Conservation (phyloP, 169 alveolate species). For the Cryptosporidium sp. region DNA sequence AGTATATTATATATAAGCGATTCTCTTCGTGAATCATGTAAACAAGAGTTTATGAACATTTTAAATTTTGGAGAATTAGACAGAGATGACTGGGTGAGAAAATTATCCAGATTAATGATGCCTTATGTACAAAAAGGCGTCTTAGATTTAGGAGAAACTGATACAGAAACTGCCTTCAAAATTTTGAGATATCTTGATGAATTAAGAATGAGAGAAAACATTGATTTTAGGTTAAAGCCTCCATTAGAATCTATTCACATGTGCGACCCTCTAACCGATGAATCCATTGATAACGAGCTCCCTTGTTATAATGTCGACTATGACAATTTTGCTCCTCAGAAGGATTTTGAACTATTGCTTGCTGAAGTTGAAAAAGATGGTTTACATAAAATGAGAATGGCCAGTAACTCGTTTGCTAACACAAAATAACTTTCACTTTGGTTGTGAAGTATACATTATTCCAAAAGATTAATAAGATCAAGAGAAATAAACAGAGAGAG, state of each 20-base stretch:
- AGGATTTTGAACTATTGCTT: constrained; percentile 55
- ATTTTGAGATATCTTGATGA: constrained; percentile 88
- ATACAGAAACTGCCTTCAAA: constrained; percentile 90
- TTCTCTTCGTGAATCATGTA: constrained; percentile 79
- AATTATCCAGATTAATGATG: constrained; percentile 86
- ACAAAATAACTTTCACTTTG: neutral
- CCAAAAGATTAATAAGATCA: neutral
- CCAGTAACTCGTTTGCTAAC: neutral
- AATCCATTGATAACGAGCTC: constrained; percentile 32
- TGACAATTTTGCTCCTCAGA: constrained; percentile 74
- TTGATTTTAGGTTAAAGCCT: constrained; percentile 77
- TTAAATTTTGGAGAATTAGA: constrained; percentile 87
- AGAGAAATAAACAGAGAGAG: too few relatives aligned
- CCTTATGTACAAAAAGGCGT: constrained; percentile 88
- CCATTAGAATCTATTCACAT: constrained; percentile 80
- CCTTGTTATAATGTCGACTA: constrained; percentile 68
- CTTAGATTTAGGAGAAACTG: constrained; percentile 88
- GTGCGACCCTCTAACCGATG: constrained; percentile 80
- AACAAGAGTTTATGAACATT: constrained; percentile 69
- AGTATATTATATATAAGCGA: constrained; percentile 83
- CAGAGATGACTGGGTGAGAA: constrained; percentile 91
- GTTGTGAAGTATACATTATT: neutral
- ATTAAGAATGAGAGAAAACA: constrained; percentile 79
- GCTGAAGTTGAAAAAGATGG: constrained; percentile 69
- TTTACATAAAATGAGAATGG: constrained; percentile 29